phyloP scores from a whole-genome alignment of 305 asterid species.

The Galium porrigens region DNA sequence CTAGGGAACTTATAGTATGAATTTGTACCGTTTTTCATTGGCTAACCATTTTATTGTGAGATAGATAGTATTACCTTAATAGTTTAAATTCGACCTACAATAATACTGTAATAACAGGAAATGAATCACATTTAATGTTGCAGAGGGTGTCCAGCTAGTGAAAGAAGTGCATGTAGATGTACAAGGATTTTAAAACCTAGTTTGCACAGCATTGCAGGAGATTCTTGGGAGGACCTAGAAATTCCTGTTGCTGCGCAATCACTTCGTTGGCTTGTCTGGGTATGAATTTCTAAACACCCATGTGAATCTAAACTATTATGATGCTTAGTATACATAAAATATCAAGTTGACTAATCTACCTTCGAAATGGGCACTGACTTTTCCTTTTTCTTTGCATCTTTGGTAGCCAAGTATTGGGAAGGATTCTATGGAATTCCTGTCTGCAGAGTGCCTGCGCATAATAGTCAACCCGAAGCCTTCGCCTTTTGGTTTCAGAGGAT shows the following conservation, averaged over 20 bases:
- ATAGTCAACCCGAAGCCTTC: constrained; percentile 68
- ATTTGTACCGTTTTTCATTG: not conserved
- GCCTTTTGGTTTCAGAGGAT: constrained; percentile 46
- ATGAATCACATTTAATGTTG: constrained; percentile 51
- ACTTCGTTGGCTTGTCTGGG: constrained; percentile 94
- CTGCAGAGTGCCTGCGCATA: constrained; percentile 63
- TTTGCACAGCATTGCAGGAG: constrained; percentile 48
- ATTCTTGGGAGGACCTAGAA: constrained; percentile 96
- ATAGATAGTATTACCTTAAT: constrained; percentile 14
- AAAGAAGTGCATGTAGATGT: constrained; percentile 53
- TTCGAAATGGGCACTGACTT: not conserved
- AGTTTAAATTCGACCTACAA: constrained; percentile 32
- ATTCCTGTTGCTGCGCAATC: constrained; percentile 49
- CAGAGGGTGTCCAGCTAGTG: constrained; percentile 86
- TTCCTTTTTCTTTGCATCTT: not conserved
- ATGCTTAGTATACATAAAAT: not conserved
- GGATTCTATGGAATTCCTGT: constrained; percentile 45
- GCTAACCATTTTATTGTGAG: constrained; percentile 7
- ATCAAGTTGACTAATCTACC: no score
- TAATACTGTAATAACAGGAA: constrained; percentile 42
- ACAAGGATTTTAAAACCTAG: constrained; percentile 47
- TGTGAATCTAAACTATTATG: not conserved
- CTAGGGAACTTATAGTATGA: not conserved
- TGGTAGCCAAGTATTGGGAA: constrained; percentile 67
- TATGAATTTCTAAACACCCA: constrained; percentile 17